Evolutionary conservation across 495 filamentous ascomycete species (phyloP).

Genomic region (Lindgomyces ingoldianus): DNA sequence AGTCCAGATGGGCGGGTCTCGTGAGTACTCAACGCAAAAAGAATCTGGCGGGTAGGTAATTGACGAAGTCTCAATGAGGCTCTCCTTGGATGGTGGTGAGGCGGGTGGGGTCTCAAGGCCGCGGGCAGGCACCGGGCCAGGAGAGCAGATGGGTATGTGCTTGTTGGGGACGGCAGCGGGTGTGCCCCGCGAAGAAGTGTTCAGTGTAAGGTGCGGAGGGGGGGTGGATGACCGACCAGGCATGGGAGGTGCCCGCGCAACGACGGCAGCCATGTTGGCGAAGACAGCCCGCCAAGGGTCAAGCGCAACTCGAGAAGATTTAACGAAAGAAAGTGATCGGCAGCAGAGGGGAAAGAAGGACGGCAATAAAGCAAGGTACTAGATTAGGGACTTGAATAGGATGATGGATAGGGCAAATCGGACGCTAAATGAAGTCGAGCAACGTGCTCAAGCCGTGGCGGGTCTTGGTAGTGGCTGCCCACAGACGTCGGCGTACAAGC

Average conservation of each 20-base stretch:
- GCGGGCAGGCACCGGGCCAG: conserved; percentile 66
- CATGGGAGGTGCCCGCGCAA: conserved; percentile 38
- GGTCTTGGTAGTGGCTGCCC: neutral
- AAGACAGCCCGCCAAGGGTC: neutral
- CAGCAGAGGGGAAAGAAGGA: neutral
- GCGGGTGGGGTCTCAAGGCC: conserved; percentile 66
- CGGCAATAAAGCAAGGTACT: neutral
- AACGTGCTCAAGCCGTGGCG: too few species aligned
- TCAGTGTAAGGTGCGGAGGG: conserved; percentile 50
- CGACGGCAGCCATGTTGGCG: conserved; percentile 42
- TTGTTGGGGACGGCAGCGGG: conserved; percentile 78
- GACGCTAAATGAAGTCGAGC: too few species aligned
- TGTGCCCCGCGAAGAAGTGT: conserved; percentile 54
- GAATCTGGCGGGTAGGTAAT: conserved; percentile 46
- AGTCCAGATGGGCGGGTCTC: conserved; percentile 65
- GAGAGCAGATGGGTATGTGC: conserved; percentile 81
- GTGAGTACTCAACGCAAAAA: conserved; percentile 53
- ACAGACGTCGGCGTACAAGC: neutral
- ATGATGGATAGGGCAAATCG: neutral
- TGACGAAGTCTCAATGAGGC: conserved; percentile 59
- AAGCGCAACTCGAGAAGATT: conserved; percentile 6
- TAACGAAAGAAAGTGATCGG: neutral
- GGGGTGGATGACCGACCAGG: conserved; percentile 40
- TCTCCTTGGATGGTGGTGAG: conserved; percentile 59
- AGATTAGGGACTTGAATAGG: neutral